A percentile compares a stretch with the other conserved stretches of the same genome.
These are phyloP conservation scores for Pythium grandisporangium DNA, from an alignment of 352 stramenopile species.

Conservation along the genomic window DNA sequence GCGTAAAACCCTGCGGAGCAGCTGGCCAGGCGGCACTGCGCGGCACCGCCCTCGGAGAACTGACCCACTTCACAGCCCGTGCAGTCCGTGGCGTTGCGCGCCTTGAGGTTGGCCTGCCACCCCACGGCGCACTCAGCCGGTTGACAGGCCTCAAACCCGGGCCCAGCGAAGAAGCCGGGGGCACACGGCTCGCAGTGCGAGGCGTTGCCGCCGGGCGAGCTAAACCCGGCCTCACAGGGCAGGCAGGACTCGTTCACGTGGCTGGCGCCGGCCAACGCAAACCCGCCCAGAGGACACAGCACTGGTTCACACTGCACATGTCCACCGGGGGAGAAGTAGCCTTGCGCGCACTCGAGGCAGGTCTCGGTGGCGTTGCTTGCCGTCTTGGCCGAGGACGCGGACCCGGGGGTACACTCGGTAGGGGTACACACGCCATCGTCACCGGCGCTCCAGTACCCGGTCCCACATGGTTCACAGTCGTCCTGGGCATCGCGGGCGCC, in stretches of 20 bases:
- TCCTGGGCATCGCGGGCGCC: slow-evolving; percentile 18
- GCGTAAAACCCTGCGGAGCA: slow-evolving; percentile 22
- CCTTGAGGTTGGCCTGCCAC: slow-evolving; percentile 24
- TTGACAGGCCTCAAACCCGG: slow-evolving; percentile 12
- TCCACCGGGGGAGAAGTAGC: slow-evolving; percentile 20
- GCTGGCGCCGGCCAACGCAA: slow-evolving; percentile 15
- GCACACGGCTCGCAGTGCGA: slow-evolving; percentile 22
- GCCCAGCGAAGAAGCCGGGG: slow-evolving; percentile 15
- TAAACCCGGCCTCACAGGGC: slow-evolving; percentile 18
- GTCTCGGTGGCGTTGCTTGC: slow-evolving; percentile 18
- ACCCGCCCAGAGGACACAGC: slow-evolving; percentile 17
- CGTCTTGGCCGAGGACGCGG: slow-evolving; percentile 9
- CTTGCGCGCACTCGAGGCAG: slow-evolving; percentile 18
- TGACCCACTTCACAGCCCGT: slow-evolving; percentile 28
- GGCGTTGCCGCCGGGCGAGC: slow-evolving; percentile 25
- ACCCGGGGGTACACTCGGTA: slow-evolving; percentile 19
- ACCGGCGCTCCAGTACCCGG: slow-evolving; percentile 23
- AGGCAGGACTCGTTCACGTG: slow-evolving; percentile 18
- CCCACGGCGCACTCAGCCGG: slow-evolving; percentile 23
- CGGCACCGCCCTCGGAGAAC: slow-evolving; percentile 24
- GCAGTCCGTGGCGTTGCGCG: slow-evolving; percentile 31
- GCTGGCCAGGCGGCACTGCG: slow-evolving; percentile 21
- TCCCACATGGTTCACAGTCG: slow-evolving; percentile 26
- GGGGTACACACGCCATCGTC: slow-evolving; percentile 16
- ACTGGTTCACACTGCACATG: slow-evolving; percentile 23